These are phyloP conservation scores for Erodium moschatum DNA, from an alignment of 441 rosid species.

Conservation along the genomic window DNA sequence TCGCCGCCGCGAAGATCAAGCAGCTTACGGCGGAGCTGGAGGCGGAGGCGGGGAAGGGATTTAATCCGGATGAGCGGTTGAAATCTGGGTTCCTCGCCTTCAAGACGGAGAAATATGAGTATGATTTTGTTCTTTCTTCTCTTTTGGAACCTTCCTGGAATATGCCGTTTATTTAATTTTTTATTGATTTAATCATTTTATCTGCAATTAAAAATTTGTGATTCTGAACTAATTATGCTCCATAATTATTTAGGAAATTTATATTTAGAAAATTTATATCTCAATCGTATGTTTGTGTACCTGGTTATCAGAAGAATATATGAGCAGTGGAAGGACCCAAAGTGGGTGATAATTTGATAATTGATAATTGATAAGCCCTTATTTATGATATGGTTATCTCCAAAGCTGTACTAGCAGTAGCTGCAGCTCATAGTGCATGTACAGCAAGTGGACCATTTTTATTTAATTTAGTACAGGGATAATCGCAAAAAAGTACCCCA, in stretches of 20 bases:
- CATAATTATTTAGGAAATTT: no score
- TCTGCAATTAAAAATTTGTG: no score
- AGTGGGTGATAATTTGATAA: no score
- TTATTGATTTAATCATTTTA: no score
- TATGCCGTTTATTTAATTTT: no score
- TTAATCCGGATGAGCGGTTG: slow-evolving; percentile 28
- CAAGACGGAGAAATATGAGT: slow-evolving; percentile 92
- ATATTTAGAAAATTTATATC: no score
- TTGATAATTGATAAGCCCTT: neutral
- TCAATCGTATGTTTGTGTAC: no score
- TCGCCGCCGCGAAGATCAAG: slow-evolving; percentile 3
- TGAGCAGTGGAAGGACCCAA: neutral
- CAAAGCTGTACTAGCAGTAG: neutral
- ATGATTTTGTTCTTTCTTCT: neutral
- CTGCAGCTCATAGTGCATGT: no score
- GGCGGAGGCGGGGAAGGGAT: neutral
- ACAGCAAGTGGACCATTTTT: no score
- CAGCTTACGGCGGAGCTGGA: slow-evolving; percentile 5
- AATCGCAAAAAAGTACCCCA: no score
- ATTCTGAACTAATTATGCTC: no score
- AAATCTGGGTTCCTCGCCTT: slow-evolving; percentile 69
- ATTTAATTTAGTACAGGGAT: no score
- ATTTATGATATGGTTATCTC: slow-evolving; percentile 3
- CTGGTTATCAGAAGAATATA: neutral
- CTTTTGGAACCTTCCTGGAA: slow-evolving; percentile 21